These are phyloP conservation scores for Neurospora terricola DNA, from an alignment of 495 filamentous ascomycete genomes.

Conservation along the genomic window DNA sequence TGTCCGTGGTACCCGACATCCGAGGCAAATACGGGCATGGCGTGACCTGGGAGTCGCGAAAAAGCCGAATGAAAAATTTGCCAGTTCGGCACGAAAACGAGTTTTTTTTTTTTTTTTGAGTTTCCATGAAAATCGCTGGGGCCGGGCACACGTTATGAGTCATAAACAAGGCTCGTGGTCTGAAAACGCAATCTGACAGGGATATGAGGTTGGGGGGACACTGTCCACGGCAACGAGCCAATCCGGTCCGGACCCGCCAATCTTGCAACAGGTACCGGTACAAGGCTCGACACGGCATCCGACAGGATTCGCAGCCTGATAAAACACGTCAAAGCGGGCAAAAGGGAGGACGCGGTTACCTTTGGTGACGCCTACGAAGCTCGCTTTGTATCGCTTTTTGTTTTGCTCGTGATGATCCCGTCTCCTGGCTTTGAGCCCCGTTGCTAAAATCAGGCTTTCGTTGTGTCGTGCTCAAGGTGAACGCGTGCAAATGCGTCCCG, in stretches of 20 bases:
- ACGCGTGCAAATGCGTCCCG: background rate
- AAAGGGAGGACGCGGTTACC: background rate
- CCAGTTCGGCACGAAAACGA: background rate
- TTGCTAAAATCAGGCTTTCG: background rate
- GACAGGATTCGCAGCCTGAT: background rate
- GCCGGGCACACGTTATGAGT: constrained; percentile 11
- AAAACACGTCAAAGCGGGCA: background rate
- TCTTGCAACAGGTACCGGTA: constrained; percentile 6
- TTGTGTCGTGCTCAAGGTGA: background rate
- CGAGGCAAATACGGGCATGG: background rate
- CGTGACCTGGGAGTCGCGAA: background rate
- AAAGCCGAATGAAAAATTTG: background rate
- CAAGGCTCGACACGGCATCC: constrained; percentile 1
- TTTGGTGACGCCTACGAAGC: background rate
- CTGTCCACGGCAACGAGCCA: constrained; percentile 6
- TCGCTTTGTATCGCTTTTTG: background rate
- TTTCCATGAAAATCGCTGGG: background rate
- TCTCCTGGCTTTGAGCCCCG: background rate
- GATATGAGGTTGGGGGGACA: constrained; percentile 9
- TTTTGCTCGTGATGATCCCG: background rate
- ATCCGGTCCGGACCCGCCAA: constrained; percentile 2
- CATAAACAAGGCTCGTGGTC: constrained; percentile 12
- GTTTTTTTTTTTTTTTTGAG: background rate
- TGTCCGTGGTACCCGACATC: background rate
- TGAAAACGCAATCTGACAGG: constrained; percentile 5